phyloP scores from a whole-genome alignment of 345 rosid species.

The Geranium brycei region DNA sequence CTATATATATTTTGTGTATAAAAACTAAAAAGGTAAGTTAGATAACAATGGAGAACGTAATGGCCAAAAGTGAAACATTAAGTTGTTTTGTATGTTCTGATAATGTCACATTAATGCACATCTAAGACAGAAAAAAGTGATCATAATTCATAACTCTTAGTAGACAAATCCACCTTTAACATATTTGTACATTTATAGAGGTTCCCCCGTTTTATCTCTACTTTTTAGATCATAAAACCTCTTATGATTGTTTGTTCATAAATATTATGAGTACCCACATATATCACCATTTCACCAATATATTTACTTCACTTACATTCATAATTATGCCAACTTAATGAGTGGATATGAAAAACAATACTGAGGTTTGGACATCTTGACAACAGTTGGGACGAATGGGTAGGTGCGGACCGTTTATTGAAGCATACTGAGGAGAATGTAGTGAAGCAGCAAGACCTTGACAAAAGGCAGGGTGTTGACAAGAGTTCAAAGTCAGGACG shows the following conservation, averaged over 20 bases:
- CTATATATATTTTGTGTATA: too few species aligned
- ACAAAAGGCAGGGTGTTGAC: constrained; percentile 49
- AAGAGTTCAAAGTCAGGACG: constrained; percentile 57
- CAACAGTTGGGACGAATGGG: constrained; percentile 99
- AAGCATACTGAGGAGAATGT: constrained; percentile 58
- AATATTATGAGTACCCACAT: not conserved
- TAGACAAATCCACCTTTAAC: not conserved
- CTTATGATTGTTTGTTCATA: not conserved
- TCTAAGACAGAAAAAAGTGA: not conserved
- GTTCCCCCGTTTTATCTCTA: not conserved
- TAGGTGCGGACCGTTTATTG: constrained; percentile 53
- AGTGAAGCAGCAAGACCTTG: constrained; percentile 46
- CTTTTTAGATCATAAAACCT: not conserved
- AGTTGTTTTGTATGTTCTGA: too few species aligned
- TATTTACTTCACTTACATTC: not conserved
- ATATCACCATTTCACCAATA: not conserved
- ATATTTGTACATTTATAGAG: not conserved
- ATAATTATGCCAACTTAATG: not conserved
- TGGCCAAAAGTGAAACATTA: too few species aligned
- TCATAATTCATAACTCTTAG: not conserved
- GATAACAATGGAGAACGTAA: too few species aligned
- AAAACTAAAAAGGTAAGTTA: too few species aligned
- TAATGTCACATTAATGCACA: too few species aligned
- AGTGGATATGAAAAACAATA: constrained; percentile 15
- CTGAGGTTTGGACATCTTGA: constrained; percentile 37